Conservation (phyloP, 2,329 filamentous ascomycete genomes). For the Epichloe gansuensis region DNA sequence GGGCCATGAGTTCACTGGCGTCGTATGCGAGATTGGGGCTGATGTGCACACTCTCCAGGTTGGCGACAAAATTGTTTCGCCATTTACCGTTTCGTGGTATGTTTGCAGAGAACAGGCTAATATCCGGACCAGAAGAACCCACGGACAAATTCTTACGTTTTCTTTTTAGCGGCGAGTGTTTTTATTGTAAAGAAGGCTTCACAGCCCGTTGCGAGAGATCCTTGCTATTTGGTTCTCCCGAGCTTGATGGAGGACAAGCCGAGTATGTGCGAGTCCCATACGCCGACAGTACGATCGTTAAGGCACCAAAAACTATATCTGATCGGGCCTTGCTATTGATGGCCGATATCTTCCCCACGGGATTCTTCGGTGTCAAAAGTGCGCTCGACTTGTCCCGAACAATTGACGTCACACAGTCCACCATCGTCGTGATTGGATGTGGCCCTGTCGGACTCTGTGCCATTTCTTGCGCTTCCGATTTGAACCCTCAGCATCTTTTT, state of each 20-base stretch:
- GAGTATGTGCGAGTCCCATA: slow-evolving; percentile 71
- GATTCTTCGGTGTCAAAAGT: slow-evolving; percentile 72
- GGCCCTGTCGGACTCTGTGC: slow-evolving; percentile 80
- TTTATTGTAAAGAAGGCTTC: slow-evolving; percentile 68
- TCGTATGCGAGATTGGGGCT: slow-evolving; percentile 53
- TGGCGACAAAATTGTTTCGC: slow-evolving; percentile 69
- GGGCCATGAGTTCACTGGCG: slow-evolving; percentile 83
- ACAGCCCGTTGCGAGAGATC: slow-evolving; percentile 64
- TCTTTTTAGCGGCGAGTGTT: slow-evolving; percentile 45
- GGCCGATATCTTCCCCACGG: slow-evolving; percentile 85
- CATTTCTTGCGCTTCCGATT: slow-evolving; percentile 62
- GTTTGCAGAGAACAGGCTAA: slow-evolving; percentile 11
- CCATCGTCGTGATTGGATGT: slow-evolving; percentile 71
- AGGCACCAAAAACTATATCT: slow-evolving; percentile 52
- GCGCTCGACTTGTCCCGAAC: slow-evolving; percentile 50
- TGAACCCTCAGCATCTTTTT: slow-evolving; percentile 61
- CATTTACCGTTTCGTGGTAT: slow-evolving; percentile 72
- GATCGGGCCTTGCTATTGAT: slow-evolving; percentile 70
- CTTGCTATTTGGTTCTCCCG: slow-evolving; percentile 55
- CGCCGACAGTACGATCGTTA: slow-evolving; percentile 69
- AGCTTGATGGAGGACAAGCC: slow-evolving; percentile 67
- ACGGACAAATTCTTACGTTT: background rate
- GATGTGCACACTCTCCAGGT: slow-evolving; percentile 54
- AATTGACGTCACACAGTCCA: slow-evolving; percentile 34
- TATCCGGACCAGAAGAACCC: background rate